phyloP scores from a whole-genome alignment of 2,329 filamentous ascomycete genomes.

The Aureobasidium sp. region DNA sequence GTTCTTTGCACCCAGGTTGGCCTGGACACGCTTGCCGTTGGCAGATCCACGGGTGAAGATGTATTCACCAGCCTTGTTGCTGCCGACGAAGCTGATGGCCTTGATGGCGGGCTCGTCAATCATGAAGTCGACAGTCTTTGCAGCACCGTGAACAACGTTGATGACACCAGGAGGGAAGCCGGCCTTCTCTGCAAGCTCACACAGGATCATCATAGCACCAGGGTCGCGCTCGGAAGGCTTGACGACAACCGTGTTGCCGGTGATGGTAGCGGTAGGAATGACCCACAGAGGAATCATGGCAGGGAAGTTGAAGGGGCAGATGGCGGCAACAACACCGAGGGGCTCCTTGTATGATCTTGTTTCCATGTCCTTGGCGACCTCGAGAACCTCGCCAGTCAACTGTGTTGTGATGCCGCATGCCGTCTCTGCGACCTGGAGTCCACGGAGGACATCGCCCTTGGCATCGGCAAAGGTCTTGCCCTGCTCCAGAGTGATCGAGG shows the following conservation, averaged over 20 bases:
- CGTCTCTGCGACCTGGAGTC: slow-evolving; percentile 77
- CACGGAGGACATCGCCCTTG: slow-evolving; percentile 70
- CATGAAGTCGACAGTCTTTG: slow-evolving; percentile 77
- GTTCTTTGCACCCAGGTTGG: slow-evolving; percentile 83
- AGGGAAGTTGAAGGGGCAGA: slow-evolving; percentile 86
- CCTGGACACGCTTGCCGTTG: slow-evolving; percentile 82
- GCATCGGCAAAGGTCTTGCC: slow-evolving; percentile 83
- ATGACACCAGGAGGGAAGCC: slow-evolving; percentile 76
- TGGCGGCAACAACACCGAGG: slow-evolving; percentile 70
- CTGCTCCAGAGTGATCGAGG: slow-evolving; percentile 80
- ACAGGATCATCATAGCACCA: slow-evolving; percentile 76
- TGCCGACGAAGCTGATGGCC: slow-evolving; percentile 77
- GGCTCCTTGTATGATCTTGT: slow-evolving; percentile 75
- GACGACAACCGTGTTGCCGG: slow-evolving; percentile 74
- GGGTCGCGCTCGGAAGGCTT: slow-evolving; percentile 84
- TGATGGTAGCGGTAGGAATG: slow-evolving; percentile 75
- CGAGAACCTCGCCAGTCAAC: slow-evolving; percentile 73
- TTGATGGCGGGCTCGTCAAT: slow-evolving; percentile 79
- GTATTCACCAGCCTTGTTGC: slow-evolving; percentile 84
- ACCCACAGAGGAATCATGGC: slow-evolving; percentile 93
- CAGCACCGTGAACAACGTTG: slow-evolving; percentile 74
- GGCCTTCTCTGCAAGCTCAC: slow-evolving; percentile 69
- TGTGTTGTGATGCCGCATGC: slow-evolving; percentile 73
- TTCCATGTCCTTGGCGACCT: slow-evolving; percentile 87
- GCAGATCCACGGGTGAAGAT: slow-evolving; percentile 71